Base-by-base conservation (phyloP, 345 rosid genomes). In the Pugionium dolabratum region DNA sequence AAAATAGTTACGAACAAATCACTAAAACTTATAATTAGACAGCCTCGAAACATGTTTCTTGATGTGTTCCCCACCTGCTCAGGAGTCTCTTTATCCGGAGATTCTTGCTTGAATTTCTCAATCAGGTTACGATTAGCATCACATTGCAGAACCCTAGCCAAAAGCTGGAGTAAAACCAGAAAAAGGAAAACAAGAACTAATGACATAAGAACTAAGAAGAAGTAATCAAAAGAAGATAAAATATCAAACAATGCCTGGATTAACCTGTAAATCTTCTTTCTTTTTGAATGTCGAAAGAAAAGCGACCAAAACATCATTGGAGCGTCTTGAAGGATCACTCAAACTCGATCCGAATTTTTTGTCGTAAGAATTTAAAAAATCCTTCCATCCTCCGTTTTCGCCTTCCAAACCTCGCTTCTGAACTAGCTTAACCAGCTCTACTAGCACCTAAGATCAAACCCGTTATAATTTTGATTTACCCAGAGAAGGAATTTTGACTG, bases 301-400 rank as follows among this genome's bases (percentile, higher is more conserved):
- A 37, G 98, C 77, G 18, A 66, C 79, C 66, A 87, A 69, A 0
- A 70, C 73, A n/a, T 83, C 88, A 44, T 42, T 79, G 42, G 86
- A 11, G 53, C 95, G 84, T 77, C 72, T 82, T 6, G 88, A 54
- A 5, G 98, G 96, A 75, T 92, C 96, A 70, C 95, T 87, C 56
- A 85, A 36, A 67, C 75, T 67, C 56, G 84, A 63, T 41, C 96
- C 98, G 1, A 80, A 18, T 64, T 73, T 83, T 43, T 52, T 78
- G 59, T 91, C 96, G 46, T 80, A 25, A 46, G 28, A 35, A 10
- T 78, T 78, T 33, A 91, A 65, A 67, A 91, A 91, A 0, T 85
- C 90, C 64, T 89, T 89, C 96, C 96, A 91, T 39, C 64, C 77
- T 61, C 96, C 96, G 0, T 74, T 58, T 0, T 59, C 44, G 6